Percentiles rank a stretch among this genome's conserved stretches.
phyloP scores from a whole-genome alignment of 768 basidiomycete genomes.

The Scleroderma bovista region DNA sequence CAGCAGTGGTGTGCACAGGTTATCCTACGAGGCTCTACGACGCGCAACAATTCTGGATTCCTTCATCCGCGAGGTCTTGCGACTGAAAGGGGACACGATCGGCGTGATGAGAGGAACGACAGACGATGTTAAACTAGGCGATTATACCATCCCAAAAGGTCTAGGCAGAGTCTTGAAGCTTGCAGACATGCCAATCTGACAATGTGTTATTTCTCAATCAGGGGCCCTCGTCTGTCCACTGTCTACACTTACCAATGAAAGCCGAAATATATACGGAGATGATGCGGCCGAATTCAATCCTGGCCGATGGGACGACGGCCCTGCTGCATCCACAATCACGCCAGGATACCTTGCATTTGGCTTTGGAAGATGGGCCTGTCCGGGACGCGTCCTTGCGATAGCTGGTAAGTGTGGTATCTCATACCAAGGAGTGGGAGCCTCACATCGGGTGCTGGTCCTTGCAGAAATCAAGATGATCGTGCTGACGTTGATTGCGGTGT shows the following conservation, averaged over 20 bases:
- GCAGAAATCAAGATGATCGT: conserved; percentile 26
- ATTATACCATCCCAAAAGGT: conserved; percentile 29
- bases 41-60: conserved; percentile 26
- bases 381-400: conserved; percentile 28
- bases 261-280: conserved; percentile 18
- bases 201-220: background rate
- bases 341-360: conserved; percentile 30
- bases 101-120: conserved; percentile 25
- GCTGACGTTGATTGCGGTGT: conserved; percentile 23
- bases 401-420: conserved; percentile 17
- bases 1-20: conserved; percentile 14
- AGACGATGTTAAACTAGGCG: conserved; percentile 19
- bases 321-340: conserved; percentile 28
- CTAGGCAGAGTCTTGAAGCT: background rate
- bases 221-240: conserved; percentile 27
- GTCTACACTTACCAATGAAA: conserved; percentile 25
- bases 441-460: background rate
- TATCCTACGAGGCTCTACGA: conserved; percentile 18
- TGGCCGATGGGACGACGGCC: conserved; percentile 19
- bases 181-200: background rate
- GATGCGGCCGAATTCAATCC: conserved; percentile 23
- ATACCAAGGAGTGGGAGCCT: background rate
- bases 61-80: conserved; percentile 34
- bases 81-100: conserved; percentile 32
- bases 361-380: conserved; percentile 31